phyloP scores from a whole-genome alignment of 192 early-diverging fungal species.

The Coemansia pectinata region DNA sequence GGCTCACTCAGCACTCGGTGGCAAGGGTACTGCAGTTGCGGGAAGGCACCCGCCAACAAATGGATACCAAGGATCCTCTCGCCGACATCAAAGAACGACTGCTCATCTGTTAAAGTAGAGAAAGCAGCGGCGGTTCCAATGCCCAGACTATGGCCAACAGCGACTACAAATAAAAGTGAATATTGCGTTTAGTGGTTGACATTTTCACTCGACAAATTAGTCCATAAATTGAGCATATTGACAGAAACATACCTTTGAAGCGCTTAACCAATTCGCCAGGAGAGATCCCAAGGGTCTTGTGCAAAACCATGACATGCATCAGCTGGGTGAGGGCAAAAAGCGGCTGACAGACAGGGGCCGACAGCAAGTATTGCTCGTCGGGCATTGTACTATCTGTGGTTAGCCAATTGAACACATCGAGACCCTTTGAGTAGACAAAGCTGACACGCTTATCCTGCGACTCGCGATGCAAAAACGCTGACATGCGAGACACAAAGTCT shows the following conservation, averaged over 20 bases:
- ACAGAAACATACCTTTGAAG: constrained; percentile 33
- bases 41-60: constrained; percentile 79
- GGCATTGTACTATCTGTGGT: constrained; percentile 66
- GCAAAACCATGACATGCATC: constrained; percentile 73
- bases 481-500: constrained; percentile 74
- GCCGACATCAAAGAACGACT: constrained; percentile 75
- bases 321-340: constrained; percentile 89
- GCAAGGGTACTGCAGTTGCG: constrained; percentile 61
- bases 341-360: constrained; percentile 76
- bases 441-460: constrained; percentile 58
- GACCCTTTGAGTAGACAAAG: constrained; percentile 62
- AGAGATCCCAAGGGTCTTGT: constrained; percentile 60
- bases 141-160: constrained; percentile 89
- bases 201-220: background rate
- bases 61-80: constrained; percentile 79
- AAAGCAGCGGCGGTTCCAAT: constrained; percentile 85
- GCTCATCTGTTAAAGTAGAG: constrained; percentile 73
- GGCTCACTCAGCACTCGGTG: background rate
- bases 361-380: constrained; percentile 69
- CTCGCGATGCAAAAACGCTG: constrained; percentile 61
- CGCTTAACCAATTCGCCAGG: constrained; percentile 43
- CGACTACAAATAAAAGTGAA: constrained; percentile 19
- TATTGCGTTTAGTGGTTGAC: background rate
- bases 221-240: background rate
- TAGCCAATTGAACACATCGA: constrained; percentile 83